Conservation (phyloP, 2,329 filamentous ascomycete species). For the Davidsoniella australis region DNA sequence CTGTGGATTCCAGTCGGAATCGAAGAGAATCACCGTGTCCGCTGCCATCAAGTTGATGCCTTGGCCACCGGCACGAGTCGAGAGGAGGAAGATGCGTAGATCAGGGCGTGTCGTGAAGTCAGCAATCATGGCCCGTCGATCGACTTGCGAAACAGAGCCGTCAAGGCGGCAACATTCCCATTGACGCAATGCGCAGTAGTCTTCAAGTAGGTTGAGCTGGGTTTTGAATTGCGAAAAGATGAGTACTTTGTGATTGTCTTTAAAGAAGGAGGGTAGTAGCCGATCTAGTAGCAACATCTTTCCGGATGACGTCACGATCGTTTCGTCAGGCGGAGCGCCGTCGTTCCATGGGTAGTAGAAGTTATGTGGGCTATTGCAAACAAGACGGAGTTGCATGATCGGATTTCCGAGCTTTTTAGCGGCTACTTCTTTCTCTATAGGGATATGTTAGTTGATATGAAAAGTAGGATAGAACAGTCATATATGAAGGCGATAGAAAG, state of each 20-base stretch:
- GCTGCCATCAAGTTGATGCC: conserved; percentile 87
- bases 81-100: conserved; percentile 67
- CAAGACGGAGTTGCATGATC: conserved; percentile 75
- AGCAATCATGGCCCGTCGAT: conserved; percentile 53
- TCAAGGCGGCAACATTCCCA: conserved; percentile 87
- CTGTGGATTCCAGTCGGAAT: conserved; percentile 84
- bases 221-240: conserved; percentile 96
- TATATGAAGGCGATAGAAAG: background rate
- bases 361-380: conserved; percentile 88
- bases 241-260: conserved; percentile 68
- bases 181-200: conserved; percentile 66
- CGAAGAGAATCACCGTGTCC: conserved; percentile 84
- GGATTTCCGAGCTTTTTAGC: conserved; percentile 88
- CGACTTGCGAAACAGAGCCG: conserved; percentile 61
- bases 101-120: conserved; percentile 51
- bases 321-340: conserved; percentile 52
- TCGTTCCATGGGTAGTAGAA: conserved; percentile 83
- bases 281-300: conserved; percentile 93
- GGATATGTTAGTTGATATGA: conserved; percentile 16
- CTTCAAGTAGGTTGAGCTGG: conserved; percentile 76
- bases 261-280: conserved; percentile 59
- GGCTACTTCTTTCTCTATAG: conserved; percentile 60
- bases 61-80: conserved; percentile 80
- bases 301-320: conserved; percentile 69
- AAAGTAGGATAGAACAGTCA: conserved; percentile 8